A percentile compares a stretch with the other conserved stretches of the same genome.
phyloP scores from a whole-genome alignment of 208 protist species.

The Crithidia acanthocephali region DNA sequence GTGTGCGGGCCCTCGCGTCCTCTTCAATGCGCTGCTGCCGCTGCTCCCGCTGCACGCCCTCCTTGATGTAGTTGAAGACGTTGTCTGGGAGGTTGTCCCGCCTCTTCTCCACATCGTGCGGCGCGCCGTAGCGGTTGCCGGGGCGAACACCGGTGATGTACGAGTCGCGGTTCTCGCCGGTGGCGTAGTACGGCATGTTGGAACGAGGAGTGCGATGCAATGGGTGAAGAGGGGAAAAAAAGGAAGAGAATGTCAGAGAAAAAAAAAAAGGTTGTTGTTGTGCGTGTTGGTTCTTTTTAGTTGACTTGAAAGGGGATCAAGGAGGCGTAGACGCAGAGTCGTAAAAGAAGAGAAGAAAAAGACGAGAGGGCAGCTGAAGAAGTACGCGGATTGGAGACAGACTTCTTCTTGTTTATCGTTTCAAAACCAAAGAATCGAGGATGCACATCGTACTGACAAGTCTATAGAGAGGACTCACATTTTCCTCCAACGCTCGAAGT shows the following conservation, averaged over 20 bases:
- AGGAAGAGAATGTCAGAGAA: neutral
- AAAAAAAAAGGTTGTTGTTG: no score
- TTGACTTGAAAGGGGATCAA: no score
- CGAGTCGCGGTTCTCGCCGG: conserved; percentile 82
- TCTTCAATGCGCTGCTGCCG: conserved; percentile 62
- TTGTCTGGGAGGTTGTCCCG: conserved; percentile 89
- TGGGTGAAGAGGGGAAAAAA: neutral
- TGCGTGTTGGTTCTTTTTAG: no score
- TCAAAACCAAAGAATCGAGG: no score
- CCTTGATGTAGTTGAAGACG: conserved; percentile 77
- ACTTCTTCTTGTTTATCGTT: no score
- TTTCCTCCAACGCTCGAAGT: no score
- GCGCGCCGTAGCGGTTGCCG: conserved; percentile 54
- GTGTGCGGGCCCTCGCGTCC: conserved; percentile 54
- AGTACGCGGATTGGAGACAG: no score
- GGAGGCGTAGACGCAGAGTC: no score
- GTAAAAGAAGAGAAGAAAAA: conserved; percentile 2
- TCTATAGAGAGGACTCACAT: no score
- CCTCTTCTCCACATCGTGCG: conserved; percentile 84
- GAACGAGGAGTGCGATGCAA: conserved; percentile 24
- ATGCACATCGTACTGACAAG: no score
- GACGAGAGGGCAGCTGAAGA: conserved; percentile 1
- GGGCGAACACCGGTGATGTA: conserved; percentile 85
- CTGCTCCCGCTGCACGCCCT: conserved; percentile 78
- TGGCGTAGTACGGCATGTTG: conserved; percentile 63